These are phyloP conservation scores for Phytophthora uliginosa DNA, from an alignment of 352 stramenopile genomes.

Conservation along the genomic window DNA sequence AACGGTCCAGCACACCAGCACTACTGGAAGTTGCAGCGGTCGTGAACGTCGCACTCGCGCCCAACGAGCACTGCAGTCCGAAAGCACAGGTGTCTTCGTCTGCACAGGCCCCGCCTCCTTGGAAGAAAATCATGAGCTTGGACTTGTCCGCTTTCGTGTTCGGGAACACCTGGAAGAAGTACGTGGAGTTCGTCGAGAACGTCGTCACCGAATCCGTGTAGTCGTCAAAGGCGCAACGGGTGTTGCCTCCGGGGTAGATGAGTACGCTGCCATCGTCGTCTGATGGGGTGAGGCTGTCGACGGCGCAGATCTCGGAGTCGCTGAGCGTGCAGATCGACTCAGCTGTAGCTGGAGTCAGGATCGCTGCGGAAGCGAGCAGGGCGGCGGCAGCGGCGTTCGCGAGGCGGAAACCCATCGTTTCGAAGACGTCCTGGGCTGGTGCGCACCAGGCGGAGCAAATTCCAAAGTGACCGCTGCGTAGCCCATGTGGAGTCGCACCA, in stretches of 20 bases:
- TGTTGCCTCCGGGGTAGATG: constrained; percentile 60
- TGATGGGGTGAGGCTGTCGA: constrained; percentile 40
- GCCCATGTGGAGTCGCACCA: background rate
- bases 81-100: constrained; percentile 71
- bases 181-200: constrained; percentile 58
- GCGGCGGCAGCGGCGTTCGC: background rate
- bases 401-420: constrained; percentile 29
- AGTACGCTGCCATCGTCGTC: constrained; percentile 43
- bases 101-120: constrained; percentile 67
- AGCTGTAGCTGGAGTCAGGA: constrained; percentile 9
- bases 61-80: constrained; percentile 58
- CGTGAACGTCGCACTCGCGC: constrained; percentile 48
- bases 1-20: constrained; percentile 57
- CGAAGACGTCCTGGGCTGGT: constrained; percentile 8
- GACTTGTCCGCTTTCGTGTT: constrained; percentile 48
- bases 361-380: constrained; percentile 25
- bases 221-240: constrained; percentile 62
- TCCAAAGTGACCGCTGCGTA: constrained; percentile 24
- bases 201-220: constrained; percentile 37
- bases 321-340: constrained; percentile 42
- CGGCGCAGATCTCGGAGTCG: constrained; percentile 36
- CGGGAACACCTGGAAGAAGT: constrained; percentile 72
- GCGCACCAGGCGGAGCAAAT: constrained; percentile 28
- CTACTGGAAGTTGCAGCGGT: constrained; percentile 48
- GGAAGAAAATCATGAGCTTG: constrained; percentile 75